Evolutionary conservation across 2,329 filamentous ascomycete species (phyloP).

Genomic region (Huntiella moniliformis): DNA sequence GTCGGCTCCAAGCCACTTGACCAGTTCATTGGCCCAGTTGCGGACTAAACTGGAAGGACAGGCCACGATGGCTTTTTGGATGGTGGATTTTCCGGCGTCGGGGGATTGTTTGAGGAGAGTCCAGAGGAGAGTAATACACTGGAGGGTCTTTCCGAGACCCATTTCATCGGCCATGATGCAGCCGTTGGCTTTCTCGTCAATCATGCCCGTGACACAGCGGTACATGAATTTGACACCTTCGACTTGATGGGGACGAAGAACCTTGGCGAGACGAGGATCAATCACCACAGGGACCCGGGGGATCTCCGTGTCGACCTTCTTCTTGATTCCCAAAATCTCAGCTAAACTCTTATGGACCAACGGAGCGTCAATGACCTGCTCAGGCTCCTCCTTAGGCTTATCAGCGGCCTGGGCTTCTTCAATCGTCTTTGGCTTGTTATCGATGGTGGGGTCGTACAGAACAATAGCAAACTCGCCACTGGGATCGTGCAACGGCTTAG

Average conservation of each 20-base stretch:
- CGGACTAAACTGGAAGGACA: constrained; percentile 91
- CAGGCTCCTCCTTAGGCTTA: constrained; percentile 23
- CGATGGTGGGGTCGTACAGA: constrained; percentile 81
- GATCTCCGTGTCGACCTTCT: constrained; percentile 59
- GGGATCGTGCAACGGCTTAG: constrained; percentile 81
- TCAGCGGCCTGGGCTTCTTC: constrained; percentile 21
- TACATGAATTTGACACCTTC: constrained; percentile 98
- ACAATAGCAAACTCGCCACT: constrained; percentile 94
- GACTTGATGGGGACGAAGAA: constrained; percentile 87
- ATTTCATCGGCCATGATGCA: constrained; percentile 99
- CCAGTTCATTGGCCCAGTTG: constrained; percentile 94
- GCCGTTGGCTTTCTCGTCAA: constrained; percentile 81
- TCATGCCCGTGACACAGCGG: constrained; percentile 80
- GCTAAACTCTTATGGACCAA: constrained; percentile 86
- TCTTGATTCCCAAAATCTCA: constrained; percentile 87
- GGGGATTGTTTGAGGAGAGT: constrained; percentile 89
- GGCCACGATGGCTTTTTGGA: constrained; percentile 91
- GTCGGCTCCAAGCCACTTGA: constrained; percentile 89
- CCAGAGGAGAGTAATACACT: constrained; percentile 95
- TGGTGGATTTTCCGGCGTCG: constrained; percentile 80
- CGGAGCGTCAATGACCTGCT: constrained; percentile 43
- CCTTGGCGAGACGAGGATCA: constrained; percentile 73
- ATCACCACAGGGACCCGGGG: constrained; percentile 95
- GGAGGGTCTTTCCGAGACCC: constrained; percentile 90
- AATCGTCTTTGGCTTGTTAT: constrained; percentile 50